Percentiles rank a stretch among this genome's conserved stretches.
Conservation (phyloP, 768 basidiomycete genomes). For the Tephrocybe sp. region DNA sequence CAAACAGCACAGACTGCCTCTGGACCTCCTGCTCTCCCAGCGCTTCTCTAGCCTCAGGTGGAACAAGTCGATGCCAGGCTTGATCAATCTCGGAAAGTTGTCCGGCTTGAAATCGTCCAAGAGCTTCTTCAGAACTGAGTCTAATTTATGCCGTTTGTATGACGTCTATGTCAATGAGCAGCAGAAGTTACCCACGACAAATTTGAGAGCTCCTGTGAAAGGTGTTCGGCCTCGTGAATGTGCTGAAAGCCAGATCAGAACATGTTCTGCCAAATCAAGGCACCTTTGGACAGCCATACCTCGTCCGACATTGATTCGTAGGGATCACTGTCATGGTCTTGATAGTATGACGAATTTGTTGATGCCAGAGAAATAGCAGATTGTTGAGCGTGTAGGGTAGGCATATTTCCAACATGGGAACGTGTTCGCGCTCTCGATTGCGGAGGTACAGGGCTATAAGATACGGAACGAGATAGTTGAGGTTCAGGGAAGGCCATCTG, state of each 20-base stretch:
- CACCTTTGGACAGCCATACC: conserved; percentile 22
- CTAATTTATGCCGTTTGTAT: conserved; percentile 35
- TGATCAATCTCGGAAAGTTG: conserved; percentile 65
- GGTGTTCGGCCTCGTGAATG: conserved; percentile 17
- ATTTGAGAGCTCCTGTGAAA: conserved; percentile 31
- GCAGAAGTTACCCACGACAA: conserved; percentile 35
- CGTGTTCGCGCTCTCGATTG: conserved; percentile 11
- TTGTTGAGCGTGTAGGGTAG: conserved; percentile 25
- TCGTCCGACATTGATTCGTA: conserved; percentile 30
- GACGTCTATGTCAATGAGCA: conserved; percentile 7
- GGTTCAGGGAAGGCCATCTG: conserved; percentile 52
- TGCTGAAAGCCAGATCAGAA: conserved; percentile 5
- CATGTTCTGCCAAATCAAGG: neutral
- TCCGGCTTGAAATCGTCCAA: conserved; percentile 69
- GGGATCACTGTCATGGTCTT: conserved; percentile 35
- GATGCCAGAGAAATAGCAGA: conserved; percentile 27
- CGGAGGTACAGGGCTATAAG: conserved; percentile 31
- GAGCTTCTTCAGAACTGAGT: conserved; percentile 60
- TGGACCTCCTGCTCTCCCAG: conserved; percentile 79
- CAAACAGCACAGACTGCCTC: conserved; percentile 85
- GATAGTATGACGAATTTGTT: conserved; percentile 36
- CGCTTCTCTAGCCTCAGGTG: conserved; percentile 65
- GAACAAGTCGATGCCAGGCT: conserved; percentile 84
- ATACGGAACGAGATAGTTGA: conserved; percentile 47
- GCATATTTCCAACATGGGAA: conserved; percentile 32